Evolutionary conservation across 169 alveolate species (phyloP), one percentile per base, ranked within the genome.

Genomic region (Eimeria tenella): DNA sequence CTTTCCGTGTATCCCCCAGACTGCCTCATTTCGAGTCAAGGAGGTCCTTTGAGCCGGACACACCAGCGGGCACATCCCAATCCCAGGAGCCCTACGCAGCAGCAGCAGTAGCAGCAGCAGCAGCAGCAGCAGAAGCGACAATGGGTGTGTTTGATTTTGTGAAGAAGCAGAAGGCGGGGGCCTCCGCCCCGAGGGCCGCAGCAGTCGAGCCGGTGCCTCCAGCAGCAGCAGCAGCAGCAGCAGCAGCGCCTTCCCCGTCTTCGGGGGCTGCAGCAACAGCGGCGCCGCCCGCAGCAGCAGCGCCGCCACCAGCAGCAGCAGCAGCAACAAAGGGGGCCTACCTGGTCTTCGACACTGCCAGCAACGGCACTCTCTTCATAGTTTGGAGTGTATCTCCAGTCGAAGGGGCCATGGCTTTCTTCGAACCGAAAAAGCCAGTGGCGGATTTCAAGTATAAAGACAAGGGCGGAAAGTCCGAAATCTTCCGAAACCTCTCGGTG

Each of bases 291-390:
- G 31, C 11, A n/a, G 49, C 77, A 11, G 77, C 49, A 13, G 77
- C 77, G 1, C 6, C 77, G 1, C 6, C 77, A 23, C 3, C 77
- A 68, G 42, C 77, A 11, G 13, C 11, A 8, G 77, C 9, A n/a
- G 49, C n/a, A 23, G n/a, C 31, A 17, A 68, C 77, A 68, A 68
- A 68, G n/a, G 96, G 96, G 74, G 96, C 95, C 49, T 95, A 95
- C 77, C 86, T 95, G 65, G 31, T 63, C 52, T 95, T 95, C 86
- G 96, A 95, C 91, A 86, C 83, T 53, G 96, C 95, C n/a, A 92
- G 95, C 50, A 95, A 93, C 90, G 96, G 96, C 60, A 86, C 96
- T 23, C 81, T 95, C 71, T 95, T 95, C 87, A 90, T 95, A 58
- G 91, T 89, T 68, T 95, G 96, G 96, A 95, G 88, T 56, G 91